Percentiles rank a stretch among this genome's conserved stretches.
Conservation (phyloP, 2,329 filamentous ascomycete genomes). For the Pseudopyrenochaeta lycopersici region DNA sequence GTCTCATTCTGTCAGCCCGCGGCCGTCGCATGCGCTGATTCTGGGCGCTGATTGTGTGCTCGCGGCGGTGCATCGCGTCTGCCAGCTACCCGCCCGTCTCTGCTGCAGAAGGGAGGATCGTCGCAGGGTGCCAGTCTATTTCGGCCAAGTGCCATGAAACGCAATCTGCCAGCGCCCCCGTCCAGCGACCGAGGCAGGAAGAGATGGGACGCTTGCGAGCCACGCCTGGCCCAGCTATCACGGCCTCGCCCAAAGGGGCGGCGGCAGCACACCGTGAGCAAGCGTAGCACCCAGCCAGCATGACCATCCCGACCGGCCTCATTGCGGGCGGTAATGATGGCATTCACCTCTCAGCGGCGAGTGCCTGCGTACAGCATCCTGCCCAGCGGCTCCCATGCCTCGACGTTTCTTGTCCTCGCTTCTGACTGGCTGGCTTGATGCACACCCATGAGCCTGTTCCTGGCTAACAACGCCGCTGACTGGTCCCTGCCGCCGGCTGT, state of each 20-base stretch:
- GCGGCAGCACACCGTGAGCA: neutral
- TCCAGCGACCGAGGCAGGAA: conserved; percentile 19
- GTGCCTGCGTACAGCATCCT: conserved; percentile 68
- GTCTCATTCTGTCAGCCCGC: conserved; percentile 9
- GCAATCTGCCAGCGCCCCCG: conserved; percentile 28
- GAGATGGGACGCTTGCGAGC: conserved; percentile 4
- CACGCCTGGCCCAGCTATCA: neutral
- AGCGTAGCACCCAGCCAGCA: conserved; percentile 1
- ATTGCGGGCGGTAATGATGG: conserved; percentile 7
- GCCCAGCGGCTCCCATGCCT: conserved; percentile 29
- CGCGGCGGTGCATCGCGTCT: conserved; percentile 22
- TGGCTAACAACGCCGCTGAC: conserved; percentile 33
- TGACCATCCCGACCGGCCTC: conserved; percentile 11
- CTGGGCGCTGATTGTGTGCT: conserved; percentile 18
- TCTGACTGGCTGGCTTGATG: conserved; percentile 33
- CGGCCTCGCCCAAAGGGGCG: conserved; percentile 3
- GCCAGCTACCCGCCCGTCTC: conserved; percentile 40
- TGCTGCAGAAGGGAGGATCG: conserved; percentile 44
- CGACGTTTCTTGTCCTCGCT: conserved; percentile 14
- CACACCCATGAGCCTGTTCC: conserved; percentile 30
- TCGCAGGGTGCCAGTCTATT: conserved; percentile 39
- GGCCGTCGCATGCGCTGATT: neutral
- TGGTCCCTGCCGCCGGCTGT: conserved; percentile 34
- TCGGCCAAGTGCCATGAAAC: conserved; percentile 45
- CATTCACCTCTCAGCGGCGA: conserved; percentile 61